Conservation (phyloP, 1,139 yeast genomes). For the Arxiozyma slooffiae region DNA sequence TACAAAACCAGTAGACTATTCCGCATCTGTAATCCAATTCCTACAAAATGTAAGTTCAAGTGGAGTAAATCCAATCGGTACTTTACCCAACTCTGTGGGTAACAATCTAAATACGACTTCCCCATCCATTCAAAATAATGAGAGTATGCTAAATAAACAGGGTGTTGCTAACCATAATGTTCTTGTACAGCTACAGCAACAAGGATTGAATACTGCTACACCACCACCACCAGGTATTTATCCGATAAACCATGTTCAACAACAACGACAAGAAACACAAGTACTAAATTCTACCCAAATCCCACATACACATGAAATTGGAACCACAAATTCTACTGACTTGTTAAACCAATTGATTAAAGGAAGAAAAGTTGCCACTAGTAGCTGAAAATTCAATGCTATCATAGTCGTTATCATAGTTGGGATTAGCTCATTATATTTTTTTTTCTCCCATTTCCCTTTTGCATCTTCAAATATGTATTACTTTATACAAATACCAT, state of each 20-base stretch:
- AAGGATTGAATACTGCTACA: constrained; percentile 18
- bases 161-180: constrained; percentile 12
- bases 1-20: constrained; percentile 28
- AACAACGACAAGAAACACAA: no score
- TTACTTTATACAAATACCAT: neutral
- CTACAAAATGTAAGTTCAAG: constrained; percentile 18
- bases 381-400: constrained; percentile 11
- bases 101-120: constrained; percentile 18
- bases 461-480: neutral
- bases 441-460: neutral
- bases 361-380: constrained; percentile 44
- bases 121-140: constrained; percentile 16
- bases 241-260: constrained; percentile 19
- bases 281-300: neutral
- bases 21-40: constrained; percentile 26
- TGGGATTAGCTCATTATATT: neutral
- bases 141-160: neutral
- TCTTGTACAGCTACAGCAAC: constrained; percentile 13
- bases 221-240: constrained; percentile 44
- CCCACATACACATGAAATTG: constrained; percentile 11
- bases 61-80: neutral
- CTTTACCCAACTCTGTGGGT: neutral
- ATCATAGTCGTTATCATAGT: no score
- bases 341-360: constrained; percentile 61
- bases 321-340: constrained; percentile 44